A percentile compares a stretch with the other conserved stretches of the same genome.
These are phyloP conservation scores for Apiotrichum akiyoshidainum DNA, from an alignment of 1,284 basidiomycete species.

Conservation along the genomic window DNA sequence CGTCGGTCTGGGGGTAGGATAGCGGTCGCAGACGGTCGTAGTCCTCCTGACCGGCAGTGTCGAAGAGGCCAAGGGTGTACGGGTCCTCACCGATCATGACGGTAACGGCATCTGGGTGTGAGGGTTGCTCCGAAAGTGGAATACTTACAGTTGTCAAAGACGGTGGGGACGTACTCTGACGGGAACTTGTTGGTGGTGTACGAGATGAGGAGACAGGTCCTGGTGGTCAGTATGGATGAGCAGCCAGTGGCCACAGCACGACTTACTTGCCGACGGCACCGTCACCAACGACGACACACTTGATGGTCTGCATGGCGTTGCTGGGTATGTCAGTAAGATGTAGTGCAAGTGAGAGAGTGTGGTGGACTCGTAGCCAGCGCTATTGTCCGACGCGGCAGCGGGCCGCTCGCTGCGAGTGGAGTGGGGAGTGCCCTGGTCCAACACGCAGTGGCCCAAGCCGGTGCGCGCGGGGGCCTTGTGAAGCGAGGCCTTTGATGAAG, in stretches of 20 bases:
- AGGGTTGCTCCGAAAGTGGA: slow-evolving; percentile 11
- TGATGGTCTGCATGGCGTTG: slow-evolving; percentile 83
- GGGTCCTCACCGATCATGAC: slow-evolving; percentile 99
- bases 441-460: no score
- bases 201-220: slow-evolving; percentile 98
- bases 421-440: no score
- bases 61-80: slow-evolving; percentile 96
- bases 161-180: slow-evolving; percentile 98
- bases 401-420: no score
- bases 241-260: neutral
- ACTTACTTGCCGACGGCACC: slow-evolving; percentile 94
- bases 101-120: slow-evolving; percentile 80
- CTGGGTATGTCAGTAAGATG: slow-evolving; percentile 1
- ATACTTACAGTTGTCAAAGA: slow-evolving; percentile 57
- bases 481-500: no score
- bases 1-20: slow-evolving; percentile 99
- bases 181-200: slow-evolving; percentile 99
- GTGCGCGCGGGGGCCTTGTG: no score
- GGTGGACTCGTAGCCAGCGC: no score
- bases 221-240: slow-evolving; percentile 20
- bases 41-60: slow-evolving; percentile 99
- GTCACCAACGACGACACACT: slow-evolving; percentile 98
- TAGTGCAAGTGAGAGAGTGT: no score
- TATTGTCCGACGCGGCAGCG: no score
- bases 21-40: slow-evolving; percentile 97